Percentiles rank a stretch among this genome's conserved stretches.
These are phyloP conservation scores for Cyberlindnera euphorbiae DNA, from an alignment of 805 yeast genomes.

Conservation along the genomic window DNA sequence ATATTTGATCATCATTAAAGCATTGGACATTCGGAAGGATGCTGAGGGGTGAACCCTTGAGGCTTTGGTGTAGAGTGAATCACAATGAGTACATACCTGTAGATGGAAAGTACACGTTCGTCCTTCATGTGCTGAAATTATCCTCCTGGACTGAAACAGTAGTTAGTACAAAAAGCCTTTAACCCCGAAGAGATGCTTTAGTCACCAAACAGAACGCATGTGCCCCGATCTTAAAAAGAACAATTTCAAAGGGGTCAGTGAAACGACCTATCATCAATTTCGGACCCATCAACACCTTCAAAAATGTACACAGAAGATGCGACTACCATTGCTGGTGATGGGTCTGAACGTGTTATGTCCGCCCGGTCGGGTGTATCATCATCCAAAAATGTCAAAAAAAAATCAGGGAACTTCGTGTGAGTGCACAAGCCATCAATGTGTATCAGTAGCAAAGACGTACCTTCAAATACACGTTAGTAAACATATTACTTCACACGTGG, in stretches of 20 bases:
- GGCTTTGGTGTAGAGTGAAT: neutral
- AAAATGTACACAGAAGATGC: conserved; percentile 46
- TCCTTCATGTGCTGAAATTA: neutral
- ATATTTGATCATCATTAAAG: conserved; percentile 38
- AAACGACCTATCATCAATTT: conserved; percentile 46
- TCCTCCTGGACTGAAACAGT: too few relatives aligned
- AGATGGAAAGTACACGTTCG: neutral
- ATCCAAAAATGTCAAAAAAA: conserved; percentile 7
- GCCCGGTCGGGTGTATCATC: conserved; percentile 42
- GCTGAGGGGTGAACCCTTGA: too few relatives aligned
- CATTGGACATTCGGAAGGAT: too few relatives aligned
- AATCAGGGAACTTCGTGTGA: too few relatives aligned
- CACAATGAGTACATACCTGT: neutral
- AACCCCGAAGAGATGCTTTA: neutral
- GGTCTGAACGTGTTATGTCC: conserved; percentile 36
- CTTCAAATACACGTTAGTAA: neutral
- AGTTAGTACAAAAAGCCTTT: too few relatives aligned
- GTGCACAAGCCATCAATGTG: too few relatives aligned
- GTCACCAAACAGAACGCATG: neutral
- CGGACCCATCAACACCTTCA: conserved; percentile 35
- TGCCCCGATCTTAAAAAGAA: too few relatives aligned
- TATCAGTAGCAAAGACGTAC: too few relatives aligned
- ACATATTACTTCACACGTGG: neutral
- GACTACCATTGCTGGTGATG: conserved; percentile 39
- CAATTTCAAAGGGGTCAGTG: conserved; percentile 10